A percentile compares a stretch with the other conserved stretches of the same genome.
Evolutionary conservation across 805 yeast species (phyloP).

Genomic region (Spathaspora arborariae): DNA sequence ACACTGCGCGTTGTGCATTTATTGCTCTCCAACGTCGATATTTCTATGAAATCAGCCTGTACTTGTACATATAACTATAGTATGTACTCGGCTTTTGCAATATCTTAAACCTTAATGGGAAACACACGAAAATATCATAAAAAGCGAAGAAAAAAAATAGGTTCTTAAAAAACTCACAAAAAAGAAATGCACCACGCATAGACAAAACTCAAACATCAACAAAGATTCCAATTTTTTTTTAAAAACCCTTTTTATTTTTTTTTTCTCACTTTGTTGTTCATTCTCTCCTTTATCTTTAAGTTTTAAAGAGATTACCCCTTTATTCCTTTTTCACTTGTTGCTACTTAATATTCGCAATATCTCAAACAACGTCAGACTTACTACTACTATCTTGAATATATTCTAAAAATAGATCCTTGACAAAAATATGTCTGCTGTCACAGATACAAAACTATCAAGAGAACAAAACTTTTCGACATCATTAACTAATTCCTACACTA

Average conservation of each 20-base stretch:
- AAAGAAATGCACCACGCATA: too few relatives aligned
- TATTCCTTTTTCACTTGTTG: not conserved
- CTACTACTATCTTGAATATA: not conserved
- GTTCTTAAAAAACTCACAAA: not conserved
- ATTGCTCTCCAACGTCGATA: too few relatives aligned
- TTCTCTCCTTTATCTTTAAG: not conserved
- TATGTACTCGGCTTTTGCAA: too few relatives aligned
- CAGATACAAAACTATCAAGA: not conserved
- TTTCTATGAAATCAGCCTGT: too few relatives aligned
- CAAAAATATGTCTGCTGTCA: not conserved
- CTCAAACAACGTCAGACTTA: not conserved
- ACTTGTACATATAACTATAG: too few relatives aligned
- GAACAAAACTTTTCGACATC: not conserved
- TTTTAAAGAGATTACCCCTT: not conserved
- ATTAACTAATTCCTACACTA: not conserved
- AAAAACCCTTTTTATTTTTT: too few relatives aligned
- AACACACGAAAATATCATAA: not conserved
- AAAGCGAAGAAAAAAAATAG: not conserved
- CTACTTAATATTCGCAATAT: not conserved
- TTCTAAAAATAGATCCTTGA: not conserved
- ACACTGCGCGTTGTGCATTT: too few relatives aligned
- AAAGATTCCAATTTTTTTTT: not conserved
- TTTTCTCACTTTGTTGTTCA: not conserved
- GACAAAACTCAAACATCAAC: not conserved
- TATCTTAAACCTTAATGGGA: not conserved